These are phyloP conservation scores for Aegilops longissima DNA, from an alignment of 176 grass and related monocot species.

Conservation along the genomic window DNA sequence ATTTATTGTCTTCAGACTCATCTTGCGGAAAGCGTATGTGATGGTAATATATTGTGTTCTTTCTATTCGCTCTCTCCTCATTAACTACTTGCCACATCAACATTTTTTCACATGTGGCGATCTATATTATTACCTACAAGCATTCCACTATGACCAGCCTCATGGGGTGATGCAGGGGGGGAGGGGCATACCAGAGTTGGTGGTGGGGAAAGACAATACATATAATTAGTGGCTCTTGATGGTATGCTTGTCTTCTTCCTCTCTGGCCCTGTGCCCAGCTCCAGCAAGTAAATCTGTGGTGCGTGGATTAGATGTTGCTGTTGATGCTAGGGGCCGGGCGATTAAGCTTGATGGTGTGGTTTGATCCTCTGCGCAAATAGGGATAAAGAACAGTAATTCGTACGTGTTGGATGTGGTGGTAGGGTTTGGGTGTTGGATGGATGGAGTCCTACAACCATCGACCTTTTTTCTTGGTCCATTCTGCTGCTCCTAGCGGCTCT, in stretches of 20 bases:
- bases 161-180: neutral
- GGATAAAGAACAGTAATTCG: neutral
- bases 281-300: constrained; percentile 3
- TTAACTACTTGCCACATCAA: no score
- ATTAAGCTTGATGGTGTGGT: constrained; percentile 9
- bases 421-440: constrained; percentile 16
- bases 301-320: neutral
- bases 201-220: constrained; percentile 16
- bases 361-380: neutral
- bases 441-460: neutral
- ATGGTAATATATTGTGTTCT: no score
- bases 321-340: neutral
- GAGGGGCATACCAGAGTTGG: neutral
- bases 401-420: constrained; percentile 21
- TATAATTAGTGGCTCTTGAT: neutral
- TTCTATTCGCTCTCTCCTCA: no score
- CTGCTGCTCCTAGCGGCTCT: neutral
- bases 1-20: no score
- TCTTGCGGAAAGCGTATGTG: no score
- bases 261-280: neutral
- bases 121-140: no score
- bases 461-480: neutral
- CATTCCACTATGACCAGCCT: no score
- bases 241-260: neutral
- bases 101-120: no score